Conservation (phyloP, 2,329 filamentous ascomycete species). For the Calonectria naviculata region DNA sequence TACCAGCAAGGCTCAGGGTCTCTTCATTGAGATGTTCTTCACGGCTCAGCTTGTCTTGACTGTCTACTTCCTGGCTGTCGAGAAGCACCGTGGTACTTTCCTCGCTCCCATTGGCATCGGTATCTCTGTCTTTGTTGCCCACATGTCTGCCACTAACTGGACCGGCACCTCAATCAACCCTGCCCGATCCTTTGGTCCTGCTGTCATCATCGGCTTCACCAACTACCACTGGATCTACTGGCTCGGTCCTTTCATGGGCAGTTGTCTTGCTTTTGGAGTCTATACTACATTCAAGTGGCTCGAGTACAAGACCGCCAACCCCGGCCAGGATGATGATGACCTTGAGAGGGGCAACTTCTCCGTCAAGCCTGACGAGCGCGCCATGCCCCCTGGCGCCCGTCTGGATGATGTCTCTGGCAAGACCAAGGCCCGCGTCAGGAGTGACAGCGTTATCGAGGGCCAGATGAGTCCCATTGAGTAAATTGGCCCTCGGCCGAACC, state of each 20-base stretch:
- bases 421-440: conserved; percentile 25
- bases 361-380: conserved; percentile 9
- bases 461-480: conserved; percentile 22
- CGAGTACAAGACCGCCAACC: conserved; percentile 63
- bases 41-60: conserved; percentile 72
- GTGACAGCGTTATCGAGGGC: conserved; percentile 35
- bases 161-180: conserved; percentile 63
- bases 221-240: conserved; percentile 66
- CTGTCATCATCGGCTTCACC: conserved; percentile 55
- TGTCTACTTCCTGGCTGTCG: conserved; percentile 76
- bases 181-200: conserved; percentile 62
- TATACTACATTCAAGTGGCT: conserved; percentile 63
- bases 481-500: background rate
- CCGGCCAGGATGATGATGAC: conserved; percentile 57
- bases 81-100: conserved; percentile 80
- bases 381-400: conserved; percentile 21
- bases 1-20: conserved; percentile 64
- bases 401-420: conserved; percentile 28
- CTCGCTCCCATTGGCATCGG: conserved; percentile 80
- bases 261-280: conserved; percentile 58
- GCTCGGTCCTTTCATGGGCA: conserved; percentile 63
- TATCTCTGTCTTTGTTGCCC: conserved; percentile 72
- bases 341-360: conserved; percentile 37
- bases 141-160: conserved; percentile 58
- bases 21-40: conserved; percentile 76